These are phyloP conservation scores for Phylloporus sp. DNA, from an alignment of 1,284 basidiomycete species.

Conservation along the genomic window DNA sequence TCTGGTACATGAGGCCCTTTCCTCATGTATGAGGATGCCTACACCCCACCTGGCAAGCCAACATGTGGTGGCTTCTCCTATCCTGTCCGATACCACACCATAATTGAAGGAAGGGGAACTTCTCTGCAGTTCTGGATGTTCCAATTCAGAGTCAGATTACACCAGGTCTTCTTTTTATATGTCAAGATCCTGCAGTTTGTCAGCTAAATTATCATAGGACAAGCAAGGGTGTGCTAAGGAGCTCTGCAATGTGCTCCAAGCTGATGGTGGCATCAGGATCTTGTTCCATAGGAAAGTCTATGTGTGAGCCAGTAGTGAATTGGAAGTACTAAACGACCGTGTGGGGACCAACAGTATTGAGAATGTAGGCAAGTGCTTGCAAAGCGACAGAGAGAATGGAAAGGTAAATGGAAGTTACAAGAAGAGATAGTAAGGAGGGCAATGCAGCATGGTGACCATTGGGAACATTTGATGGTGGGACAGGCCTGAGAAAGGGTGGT, in stretches of 20 bases:
- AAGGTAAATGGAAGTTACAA: slow-evolving; percentile 87
- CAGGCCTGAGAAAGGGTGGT: slow-evolving; percentile 53
- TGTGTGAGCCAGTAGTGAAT: slow-evolving; percentile 81
- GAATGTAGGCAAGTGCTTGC: slow-evolving; percentile 72
- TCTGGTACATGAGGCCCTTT: slow-evolving; percentile 36
- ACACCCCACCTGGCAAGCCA: slow-evolving; percentile 89
- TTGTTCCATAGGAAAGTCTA: slow-evolving; percentile 52
- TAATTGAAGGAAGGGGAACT: slow-evolving; percentile 62
- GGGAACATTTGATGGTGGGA: slow-evolving; percentile 42
- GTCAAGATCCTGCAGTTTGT: slow-evolving; percentile 35
- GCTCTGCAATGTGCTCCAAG: slow-evolving; percentile 69
- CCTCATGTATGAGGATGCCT: slow-evolving; percentile 77
- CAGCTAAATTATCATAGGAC: slow-evolving; percentile 27
- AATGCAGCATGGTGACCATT: slow-evolving; percentile 71
- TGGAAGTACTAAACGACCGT: slow-evolving; percentile 81
- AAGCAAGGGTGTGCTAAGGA: slow-evolving; percentile 30
- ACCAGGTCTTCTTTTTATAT: slow-evolving; percentile 44
- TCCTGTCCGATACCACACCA: slow-evolving; percentile 84
- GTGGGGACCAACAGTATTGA: slow-evolving; percentile 79
- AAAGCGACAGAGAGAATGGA: slow-evolving; percentile 80
- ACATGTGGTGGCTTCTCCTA: slow-evolving; percentile 87
- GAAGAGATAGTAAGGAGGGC: slow-evolving; percentile 83
- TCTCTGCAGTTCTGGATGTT: slow-evolving; percentile 15
- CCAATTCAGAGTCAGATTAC: slow-evolving; percentile 35
- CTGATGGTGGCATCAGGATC: slow-evolving; percentile 67